phyloP scores from a whole-genome alignment of 257 asterid species.

The Perilla frutescens region DNA sequence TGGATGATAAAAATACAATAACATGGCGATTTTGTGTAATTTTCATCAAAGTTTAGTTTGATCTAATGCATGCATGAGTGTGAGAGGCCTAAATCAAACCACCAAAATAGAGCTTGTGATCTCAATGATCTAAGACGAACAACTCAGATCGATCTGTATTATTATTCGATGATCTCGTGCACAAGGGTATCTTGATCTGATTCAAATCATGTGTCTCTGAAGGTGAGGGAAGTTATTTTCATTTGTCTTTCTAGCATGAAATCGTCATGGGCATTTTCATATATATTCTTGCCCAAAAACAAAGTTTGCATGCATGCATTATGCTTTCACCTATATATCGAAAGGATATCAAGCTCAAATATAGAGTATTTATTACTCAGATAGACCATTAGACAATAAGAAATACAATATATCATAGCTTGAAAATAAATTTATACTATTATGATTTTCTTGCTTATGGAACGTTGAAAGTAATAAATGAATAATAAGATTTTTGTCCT shows the following conservation, averaged over 20 bases:
- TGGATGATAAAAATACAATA: constrained; percentile 26
- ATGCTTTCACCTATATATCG: constrained; percentile 14
- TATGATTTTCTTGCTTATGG: too few species aligned
- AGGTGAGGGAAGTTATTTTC: not conserved
- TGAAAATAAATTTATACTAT: not conserved
- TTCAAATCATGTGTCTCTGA: constrained; percentile 14
- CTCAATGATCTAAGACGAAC: constrained; percentile 16
- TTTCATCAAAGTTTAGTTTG: constrained; percentile 26
- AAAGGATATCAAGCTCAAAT: constrained; percentile 1
- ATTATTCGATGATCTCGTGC: not conserved
- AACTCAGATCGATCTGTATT: not conserved
- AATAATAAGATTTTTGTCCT: not conserved
- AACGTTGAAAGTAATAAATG: not conserved
- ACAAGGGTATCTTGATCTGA: constrained; percentile 3
- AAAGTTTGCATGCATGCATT: constrained; percentile 21
- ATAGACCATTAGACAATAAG: not conserved
- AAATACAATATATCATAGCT: not conserved
- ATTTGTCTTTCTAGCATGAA: not conserved
- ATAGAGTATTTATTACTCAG: not conserved
- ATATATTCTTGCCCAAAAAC: constrained; percentile 23
- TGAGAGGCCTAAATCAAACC: constrained; percentile 29
- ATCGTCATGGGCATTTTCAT: not conserved
- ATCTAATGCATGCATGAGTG: not conserved
- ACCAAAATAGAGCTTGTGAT: not conserved
- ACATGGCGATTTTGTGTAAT: not conserved